A percentile compares a stretch with the other conserved stretches of the same genome.
Conservation (phyloP, 176 grass and related monocot species). For the Oryza nivara region DNA sequence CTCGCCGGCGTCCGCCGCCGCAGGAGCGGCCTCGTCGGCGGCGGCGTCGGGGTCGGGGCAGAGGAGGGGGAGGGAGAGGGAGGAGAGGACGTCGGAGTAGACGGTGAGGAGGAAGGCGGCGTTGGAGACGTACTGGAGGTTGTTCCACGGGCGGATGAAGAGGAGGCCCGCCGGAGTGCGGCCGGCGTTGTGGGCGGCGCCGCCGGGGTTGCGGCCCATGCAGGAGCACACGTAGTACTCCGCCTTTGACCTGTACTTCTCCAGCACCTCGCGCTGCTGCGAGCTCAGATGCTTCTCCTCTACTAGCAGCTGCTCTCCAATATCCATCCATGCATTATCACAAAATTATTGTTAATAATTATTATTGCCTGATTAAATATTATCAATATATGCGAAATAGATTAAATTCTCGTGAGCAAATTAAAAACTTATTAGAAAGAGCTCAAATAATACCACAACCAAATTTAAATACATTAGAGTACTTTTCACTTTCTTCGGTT, state of each 20-base stretch:
- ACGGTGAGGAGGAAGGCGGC: conserved; percentile 79
- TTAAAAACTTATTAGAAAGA: no score
- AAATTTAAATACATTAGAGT: no score
- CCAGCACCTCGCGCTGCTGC: conserved; percentile 47
- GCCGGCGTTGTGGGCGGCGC: conserved; percentile 62
- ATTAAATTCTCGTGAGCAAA: not conserved
- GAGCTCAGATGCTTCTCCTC: conserved; percentile 54
- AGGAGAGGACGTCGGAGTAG: conserved; percentile 60
- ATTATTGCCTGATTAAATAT: not conserved
- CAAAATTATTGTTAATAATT: not conserved
- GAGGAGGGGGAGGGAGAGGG: conserved; percentile 46
- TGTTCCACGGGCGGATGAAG: conserved; percentile 89
- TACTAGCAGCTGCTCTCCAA: conserved; percentile 55
- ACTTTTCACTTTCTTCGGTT: no score
- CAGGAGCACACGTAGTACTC: conserved; percentile 88
- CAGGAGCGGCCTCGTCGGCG: not conserved
- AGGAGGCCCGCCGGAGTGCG: conserved; percentile 78
- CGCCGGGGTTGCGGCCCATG: conserved; percentile 64
- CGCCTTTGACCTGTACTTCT: conserved; percentile 57
- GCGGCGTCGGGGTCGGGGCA: conserved; percentile 13
- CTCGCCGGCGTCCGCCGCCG: not conserved
- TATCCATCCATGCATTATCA: not conserved
- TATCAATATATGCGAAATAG: not conserved
- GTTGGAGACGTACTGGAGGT: conserved; percentile 79
- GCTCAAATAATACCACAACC: no score